phyloP scores from a whole-genome alignment of 176 grass and related monocot genomes.

The Saccharum spontaneum region DNA sequence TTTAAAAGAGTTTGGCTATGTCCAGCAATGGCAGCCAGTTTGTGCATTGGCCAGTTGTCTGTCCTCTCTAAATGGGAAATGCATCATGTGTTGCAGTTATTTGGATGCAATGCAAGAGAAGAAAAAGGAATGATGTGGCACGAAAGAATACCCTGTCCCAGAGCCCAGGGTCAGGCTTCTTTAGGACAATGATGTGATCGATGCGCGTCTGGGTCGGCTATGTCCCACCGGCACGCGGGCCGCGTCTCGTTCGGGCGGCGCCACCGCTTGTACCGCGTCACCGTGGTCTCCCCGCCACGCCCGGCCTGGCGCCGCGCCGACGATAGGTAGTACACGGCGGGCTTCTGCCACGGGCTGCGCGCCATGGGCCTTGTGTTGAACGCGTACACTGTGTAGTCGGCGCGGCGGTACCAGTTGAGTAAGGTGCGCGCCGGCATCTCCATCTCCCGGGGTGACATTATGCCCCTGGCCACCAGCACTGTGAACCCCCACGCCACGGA shows the following conservation, averaged over 20 bases:
- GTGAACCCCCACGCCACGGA: conserved; percentile 93
- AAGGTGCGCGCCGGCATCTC: conserved; percentile 94
- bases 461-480: conserved; percentile 65
- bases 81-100: conserved; percentile 33
- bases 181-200: conserved; percentile 76
- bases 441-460: conserved; percentile 95
- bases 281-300: conserved; percentile 53
- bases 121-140: conserved; percentile 3
- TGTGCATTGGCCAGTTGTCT: not conserved
- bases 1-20: not conserved
- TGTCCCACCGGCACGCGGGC: conserved; percentile 79
- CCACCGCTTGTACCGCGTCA: conserved; percentile 77
- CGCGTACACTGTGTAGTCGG: conserved; percentile 90
- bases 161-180: conserved; percentile 72
- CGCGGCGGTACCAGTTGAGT: conserved; percentile 92
- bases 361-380: conserved; percentile 90
- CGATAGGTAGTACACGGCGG: conserved; percentile 77
- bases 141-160: conserved; percentile 75
- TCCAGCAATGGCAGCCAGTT: not conserved
- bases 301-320: conserved; percentile 28
- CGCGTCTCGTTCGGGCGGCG: conserved; percentile 55
- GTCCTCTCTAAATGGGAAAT: conserved; percentile 44
- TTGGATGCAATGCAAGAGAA: not conserved
- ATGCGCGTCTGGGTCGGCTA: conserved; percentile 70
- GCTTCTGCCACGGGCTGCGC: conserved; percentile 85